Conservation (phyloP, 805 yeast species). For the Monosporozyma yasuniensis region DNA sequence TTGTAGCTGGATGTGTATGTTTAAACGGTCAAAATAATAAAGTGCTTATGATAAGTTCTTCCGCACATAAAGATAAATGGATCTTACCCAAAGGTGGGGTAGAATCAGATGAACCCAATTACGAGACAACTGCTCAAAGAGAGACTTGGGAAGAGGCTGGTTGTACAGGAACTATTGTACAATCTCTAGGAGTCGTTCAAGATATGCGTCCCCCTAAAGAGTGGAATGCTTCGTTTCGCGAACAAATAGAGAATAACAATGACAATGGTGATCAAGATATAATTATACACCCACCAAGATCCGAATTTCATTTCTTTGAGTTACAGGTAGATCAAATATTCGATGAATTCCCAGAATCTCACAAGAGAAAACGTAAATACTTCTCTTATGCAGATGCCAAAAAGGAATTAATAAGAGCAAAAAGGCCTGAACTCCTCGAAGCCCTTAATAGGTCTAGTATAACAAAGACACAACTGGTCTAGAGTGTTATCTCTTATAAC, state of each 20-base stretch:
- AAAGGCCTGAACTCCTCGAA: constrained; percentile 57
- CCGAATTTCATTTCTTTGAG: constrained; percentile 87
- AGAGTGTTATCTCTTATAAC: background rate
- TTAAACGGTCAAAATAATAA: constrained; percentile 46
- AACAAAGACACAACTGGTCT: constrained; percentile 10
- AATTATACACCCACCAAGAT: constrained; percentile 47
- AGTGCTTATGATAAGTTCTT: constrained; percentile 73
- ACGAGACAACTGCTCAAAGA: constrained; percentile 51
- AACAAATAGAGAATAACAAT: constrained; percentile 9
- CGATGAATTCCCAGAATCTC: constrained; percentile 67
- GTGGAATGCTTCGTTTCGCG: constrained; percentile 27
- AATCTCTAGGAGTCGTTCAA: constrained; percentile 53
- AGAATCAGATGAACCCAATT: constrained; percentile 63
- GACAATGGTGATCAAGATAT: constrained; percentile 17
- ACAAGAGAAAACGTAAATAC: constrained; percentile 63
- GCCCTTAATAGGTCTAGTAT: constrained; percentile 55
- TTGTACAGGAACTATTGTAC: constrained; percentile 53
- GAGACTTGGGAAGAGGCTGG: constrained; percentile 99
- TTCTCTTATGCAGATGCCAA: constrained; percentile 59
- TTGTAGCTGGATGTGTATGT: constrained; percentile 90
- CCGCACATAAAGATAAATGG: constrained; percentile 64
- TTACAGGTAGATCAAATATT: constrained; percentile 50
- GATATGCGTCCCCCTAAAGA: constrained; percentile 48
- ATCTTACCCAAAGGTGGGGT: constrained; percentile 95
- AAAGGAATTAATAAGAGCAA: constrained; percentile 45